phyloP scores from a whole-genome alignment of 345 rosid genomes.

The Acer saccharum region DNA sequence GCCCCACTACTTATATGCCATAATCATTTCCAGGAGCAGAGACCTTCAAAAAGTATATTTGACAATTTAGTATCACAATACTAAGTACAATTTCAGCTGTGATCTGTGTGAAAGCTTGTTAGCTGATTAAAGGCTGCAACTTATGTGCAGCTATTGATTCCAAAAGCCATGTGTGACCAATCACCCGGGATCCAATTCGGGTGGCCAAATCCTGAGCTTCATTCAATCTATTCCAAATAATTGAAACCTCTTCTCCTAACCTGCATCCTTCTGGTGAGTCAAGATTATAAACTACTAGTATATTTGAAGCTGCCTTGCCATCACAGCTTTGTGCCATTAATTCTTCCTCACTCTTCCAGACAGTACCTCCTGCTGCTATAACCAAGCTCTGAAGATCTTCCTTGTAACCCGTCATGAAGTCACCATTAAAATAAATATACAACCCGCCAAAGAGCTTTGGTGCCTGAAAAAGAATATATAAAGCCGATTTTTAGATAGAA shows the following conservation, averaged over 20 bases:
- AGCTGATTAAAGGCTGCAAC: constrained; percentile 44
- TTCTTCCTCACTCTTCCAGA: constrained; percentile 48
- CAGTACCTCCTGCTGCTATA: constrained; percentile 60
- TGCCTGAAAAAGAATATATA: constrained; percentile 42
- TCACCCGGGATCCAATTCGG: constrained; percentile 45
- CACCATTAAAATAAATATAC: constrained; percentile 60
- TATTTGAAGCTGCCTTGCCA: constrained; percentile 18
- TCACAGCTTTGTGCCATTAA: constrained; percentile 25
- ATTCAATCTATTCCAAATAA: constrained; percentile 65
- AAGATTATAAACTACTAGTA: constrained; percentile 63
- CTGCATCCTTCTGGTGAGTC: constrained; percentile 61
- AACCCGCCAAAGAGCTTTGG: constrained; percentile 73
- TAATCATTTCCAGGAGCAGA: too few relatives aligned
- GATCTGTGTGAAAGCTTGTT: constrained; percentile 2
- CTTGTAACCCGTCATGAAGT: constrained; percentile 56
- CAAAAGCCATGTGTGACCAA: constrained; percentile 77
- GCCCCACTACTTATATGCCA: too few relatives aligned
- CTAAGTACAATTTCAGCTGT: neutral
- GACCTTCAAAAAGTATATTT: neutral
- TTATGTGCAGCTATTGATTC: constrained; percentile 78
- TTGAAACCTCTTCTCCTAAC: constrained; percentile 70
- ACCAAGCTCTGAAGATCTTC: constrained; percentile 69
- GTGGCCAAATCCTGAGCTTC: constrained; percentile 70
- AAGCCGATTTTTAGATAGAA: neutral
- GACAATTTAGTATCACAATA: neutral